These are phyloP conservation scores for Colletotrichum sp. DNA, from an alignment of 2,329 filamentous ascomycete species.

Conservation along the genomic window DNA sequence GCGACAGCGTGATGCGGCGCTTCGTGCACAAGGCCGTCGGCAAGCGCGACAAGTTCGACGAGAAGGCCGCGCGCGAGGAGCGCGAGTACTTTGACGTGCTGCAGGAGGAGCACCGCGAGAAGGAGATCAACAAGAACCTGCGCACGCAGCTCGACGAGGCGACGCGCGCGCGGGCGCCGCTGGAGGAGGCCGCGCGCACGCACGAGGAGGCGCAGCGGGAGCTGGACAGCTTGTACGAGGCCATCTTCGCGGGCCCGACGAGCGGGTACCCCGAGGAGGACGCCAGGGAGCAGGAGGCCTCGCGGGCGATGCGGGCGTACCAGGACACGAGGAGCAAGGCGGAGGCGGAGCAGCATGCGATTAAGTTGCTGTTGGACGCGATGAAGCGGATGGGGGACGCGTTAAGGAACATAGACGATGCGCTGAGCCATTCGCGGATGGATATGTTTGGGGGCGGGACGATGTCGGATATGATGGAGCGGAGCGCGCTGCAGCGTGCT, in stretches of 20 bases:
- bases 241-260: slow-evolving; percentile 58
- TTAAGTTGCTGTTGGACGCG: slow-evolving; percentile 43
- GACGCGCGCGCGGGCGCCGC: slow-evolving; percentile 31
- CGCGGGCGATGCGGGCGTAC: slow-evolving; percentile 39
- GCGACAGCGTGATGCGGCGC: slow-evolving; percentile 55
- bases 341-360: slow-evolving; percentile 46
- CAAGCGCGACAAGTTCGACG: slow-evolving; percentile 51
- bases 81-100: slow-evolving; percentile 59
- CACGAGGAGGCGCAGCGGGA: slow-evolving; percentile 47
- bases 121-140: slow-evolving; percentile 45
- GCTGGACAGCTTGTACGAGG: slow-evolving; percentile 56
- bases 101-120: slow-evolving; percentile 50
- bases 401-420: slow-evolving; percentile 43
- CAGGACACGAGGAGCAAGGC: slow-evolving; percentile 37
- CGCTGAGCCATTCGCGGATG: slow-evolving; percentile 42
- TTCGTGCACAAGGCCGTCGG: slow-evolving; percentile 57
- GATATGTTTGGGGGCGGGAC: slow-evolving; percentile 57
- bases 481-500: slow-evolving; percentile 52
- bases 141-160: slow-evolving; percentile 45
- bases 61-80: slow-evolving; percentile 58
- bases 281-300: slow-evolving; percentile 41
- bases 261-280: slow-evolving; percentile 60
- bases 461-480: slow-evolving; percentile 57
- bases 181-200: slow-evolving; percentile 38
- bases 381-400: slow-evolving; percentile 38